A percentile compares a stretch with the other conserved stretches of the same genome.
Conservation (phyloP, 257 asterid genomes). For the Jacaranda mimosifolia region DNA sequence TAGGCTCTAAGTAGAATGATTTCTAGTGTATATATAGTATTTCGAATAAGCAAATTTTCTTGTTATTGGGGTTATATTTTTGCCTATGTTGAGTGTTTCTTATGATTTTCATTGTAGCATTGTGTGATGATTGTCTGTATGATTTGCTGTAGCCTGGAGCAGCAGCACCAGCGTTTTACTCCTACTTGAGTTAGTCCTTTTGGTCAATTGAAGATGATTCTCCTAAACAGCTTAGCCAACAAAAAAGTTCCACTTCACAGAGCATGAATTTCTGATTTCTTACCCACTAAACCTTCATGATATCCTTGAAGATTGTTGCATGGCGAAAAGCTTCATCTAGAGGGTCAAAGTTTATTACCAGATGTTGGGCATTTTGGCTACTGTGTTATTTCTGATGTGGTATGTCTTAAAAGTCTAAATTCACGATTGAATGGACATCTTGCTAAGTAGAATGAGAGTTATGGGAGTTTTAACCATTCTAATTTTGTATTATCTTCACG, state of each 20-base stretch:
- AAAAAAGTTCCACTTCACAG: not conserved
- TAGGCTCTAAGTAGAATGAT: not conserved
- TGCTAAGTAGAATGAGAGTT: too few relatives aligned
- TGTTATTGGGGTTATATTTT: conserved; percentile 29
- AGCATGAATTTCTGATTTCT: not conserved
- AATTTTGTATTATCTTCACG: too few relatives aligned
- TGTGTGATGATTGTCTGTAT: conserved; percentile 27
- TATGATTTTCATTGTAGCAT: conserved; percentile 13
- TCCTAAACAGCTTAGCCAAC: not conserved
- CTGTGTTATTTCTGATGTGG: not conserved
- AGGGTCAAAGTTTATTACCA: not conserved
- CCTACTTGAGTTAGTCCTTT: not conserved
- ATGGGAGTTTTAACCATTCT: too few relatives aligned
- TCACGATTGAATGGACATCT: too few relatives aligned
- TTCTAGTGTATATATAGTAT: conserved; percentile 24
- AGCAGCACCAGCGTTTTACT: not conserved
- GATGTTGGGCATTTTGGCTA: not conserved
- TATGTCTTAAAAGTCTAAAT: too few relatives aligned
- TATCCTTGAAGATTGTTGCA: not conserved
- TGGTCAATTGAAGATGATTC: not conserved
- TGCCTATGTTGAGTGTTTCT: conserved; percentile 31
- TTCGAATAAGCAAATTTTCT: not conserved
- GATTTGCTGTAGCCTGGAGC: not conserved
- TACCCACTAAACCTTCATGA: not conserved
- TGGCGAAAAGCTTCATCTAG: not conserved